Evolutionary conservation across 306 rosid species (phyloP).

Genomic region (Glycyrrhiza uralensis): DNA sequence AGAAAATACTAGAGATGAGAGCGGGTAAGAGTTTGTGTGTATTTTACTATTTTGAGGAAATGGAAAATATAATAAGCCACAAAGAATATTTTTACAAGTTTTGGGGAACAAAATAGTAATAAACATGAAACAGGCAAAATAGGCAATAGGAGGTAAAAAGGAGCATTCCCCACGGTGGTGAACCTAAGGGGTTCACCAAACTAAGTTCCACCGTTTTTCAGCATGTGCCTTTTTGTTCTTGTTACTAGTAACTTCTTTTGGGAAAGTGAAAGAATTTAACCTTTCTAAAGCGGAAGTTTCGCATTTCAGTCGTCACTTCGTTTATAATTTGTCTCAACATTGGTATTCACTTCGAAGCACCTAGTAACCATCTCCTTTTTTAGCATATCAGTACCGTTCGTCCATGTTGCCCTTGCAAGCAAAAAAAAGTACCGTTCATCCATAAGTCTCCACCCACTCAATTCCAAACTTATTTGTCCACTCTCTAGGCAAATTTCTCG

Average conservation of each 20-base stretch:
- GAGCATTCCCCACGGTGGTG: too few relatives aligned
- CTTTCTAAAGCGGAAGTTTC: background rate
- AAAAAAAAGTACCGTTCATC: background rate
- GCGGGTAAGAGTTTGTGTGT: too few relatives aligned
- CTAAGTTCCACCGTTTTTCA: too few relatives aligned
- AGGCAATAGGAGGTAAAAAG: too few relatives aligned
- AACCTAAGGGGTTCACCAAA: too few relatives aligned
- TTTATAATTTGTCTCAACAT: background rate
- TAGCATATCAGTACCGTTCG: background rate
- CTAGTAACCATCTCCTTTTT: background rate
- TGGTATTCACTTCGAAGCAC: background rate
- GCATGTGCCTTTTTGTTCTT: background rate
- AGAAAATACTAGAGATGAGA: too few relatives aligned
- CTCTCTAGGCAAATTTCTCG: background rate
- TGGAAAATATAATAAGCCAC: too few relatives aligned
- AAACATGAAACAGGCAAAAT: too few relatives aligned
- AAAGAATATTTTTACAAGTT: too few relatives aligned
- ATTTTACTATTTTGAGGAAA: too few relatives aligned
- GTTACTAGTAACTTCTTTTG: background rate
- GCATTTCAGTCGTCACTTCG: background rate
- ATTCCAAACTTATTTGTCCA: background rate
- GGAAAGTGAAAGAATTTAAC: background rate
- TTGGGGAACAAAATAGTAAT: too few relatives aligned
- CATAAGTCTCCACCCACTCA: background rate
- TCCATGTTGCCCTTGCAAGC: too few relatives aligned